Evolutionary conservation across 352 stramenopile genomes (phyloP), one percentile per base, ranked within the genome.

Genomic region (Pilasporangium apinafurcum): DNA sequence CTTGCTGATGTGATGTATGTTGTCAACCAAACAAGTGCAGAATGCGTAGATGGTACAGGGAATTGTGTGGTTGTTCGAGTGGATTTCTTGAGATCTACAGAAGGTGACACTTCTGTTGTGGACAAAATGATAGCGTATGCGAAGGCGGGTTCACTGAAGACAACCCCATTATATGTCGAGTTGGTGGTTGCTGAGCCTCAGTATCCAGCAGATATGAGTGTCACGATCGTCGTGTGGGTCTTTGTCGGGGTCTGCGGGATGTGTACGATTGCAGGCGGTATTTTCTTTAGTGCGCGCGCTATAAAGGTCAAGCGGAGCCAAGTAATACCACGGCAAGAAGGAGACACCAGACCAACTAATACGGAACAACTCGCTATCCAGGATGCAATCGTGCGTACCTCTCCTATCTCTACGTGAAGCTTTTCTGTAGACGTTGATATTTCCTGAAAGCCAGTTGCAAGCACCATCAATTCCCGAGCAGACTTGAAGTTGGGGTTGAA

Each of bases 211-310:
- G 70, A 46, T 45, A 38, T 74, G 14, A 63, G 56, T 14, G 51
- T 69, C 32, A 79, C 55, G 24, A 35, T 85, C n/a, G 63, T 59
- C 5, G 60, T 88, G 36, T 88, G 72, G 67, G 45, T 78, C 24
- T 88, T 83, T 36, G 55, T 88, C 6, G 59, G 63, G 16, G 70
- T 85, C 43, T 83, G 72, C 24, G 48, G 37, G 1, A 50, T 51
- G n/a, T 65, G 65, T 20, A 32, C 77, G 12, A 52, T 33, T 8
- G 53, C 48, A 17, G 55, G 59, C 17, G 57, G 28, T 2, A 26
- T 17, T 21, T 44, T 85, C 21, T 72, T 85, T 39, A 20, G 44
- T 4, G 40, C 59, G n/a, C 58, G 71, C 34, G 58, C 56, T 4
- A 29, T 76, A 41, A 53, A 56, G 10, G 36, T 51, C n/a, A 75